Conservation (phyloP, 306 rosid genomes). For the Prunus salicina region DNA sequence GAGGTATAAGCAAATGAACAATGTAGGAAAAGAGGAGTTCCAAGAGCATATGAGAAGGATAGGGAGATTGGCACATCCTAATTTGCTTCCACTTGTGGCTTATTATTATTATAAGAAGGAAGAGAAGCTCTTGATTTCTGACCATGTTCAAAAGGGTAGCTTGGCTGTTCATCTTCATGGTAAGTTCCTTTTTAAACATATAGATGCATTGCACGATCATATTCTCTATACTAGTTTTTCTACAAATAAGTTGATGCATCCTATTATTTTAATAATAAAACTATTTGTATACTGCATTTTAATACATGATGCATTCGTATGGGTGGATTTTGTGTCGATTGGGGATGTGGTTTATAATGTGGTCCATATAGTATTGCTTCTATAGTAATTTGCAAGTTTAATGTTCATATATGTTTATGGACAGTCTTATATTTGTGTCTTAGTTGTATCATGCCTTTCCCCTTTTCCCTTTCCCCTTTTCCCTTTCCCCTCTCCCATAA, state of each 20-base stretch:
- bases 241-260: not conserved
- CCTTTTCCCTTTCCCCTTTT: no score
- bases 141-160: constrained; percentile 57
- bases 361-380: not conserved
- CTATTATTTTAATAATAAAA: not conserved
- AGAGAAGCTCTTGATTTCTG: constrained; percentile 76
- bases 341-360: not conserved
- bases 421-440: no score
- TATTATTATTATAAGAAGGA: constrained; percentile 85
- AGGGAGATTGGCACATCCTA: constrained; percentile 65
- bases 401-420: no score
- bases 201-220: not conserved
- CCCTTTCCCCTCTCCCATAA: no score
- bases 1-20: constrained; percentile 89
- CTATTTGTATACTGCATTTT: not conserved
- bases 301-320: not conserved
- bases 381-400: no score
- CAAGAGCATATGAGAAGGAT: constrained; percentile 79
- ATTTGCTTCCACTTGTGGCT: constrained; percentile 84
- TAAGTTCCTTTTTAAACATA: constrained; percentile 7
- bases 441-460: no score
- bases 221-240: not conserved
- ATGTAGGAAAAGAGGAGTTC: constrained; percentile 79
- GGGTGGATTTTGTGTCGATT: not conserved
- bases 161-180: constrained; percentile 80